phyloP scores from a whole-genome alignment of 495 filamentous ascomycete genomes.

The Viridothelium virens region DNA sequence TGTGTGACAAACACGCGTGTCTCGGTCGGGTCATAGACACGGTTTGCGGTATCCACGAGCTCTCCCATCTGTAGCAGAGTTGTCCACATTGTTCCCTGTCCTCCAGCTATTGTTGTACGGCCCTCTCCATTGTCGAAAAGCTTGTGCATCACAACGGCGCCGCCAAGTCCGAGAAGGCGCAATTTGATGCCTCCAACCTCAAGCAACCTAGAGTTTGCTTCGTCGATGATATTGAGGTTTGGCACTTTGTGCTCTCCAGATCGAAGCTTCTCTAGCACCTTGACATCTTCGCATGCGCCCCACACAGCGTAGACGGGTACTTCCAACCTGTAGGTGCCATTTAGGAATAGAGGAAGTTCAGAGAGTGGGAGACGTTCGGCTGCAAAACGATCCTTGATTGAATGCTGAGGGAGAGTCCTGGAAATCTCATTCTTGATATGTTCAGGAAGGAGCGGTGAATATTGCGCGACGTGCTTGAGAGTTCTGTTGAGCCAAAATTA shows the following conservation, averaged over 20 bases:
- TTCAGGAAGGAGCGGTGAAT: slow-evolving; percentile 88
- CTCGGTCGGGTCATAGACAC: slow-evolving; percentile 96
- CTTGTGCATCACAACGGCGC: slow-evolving; percentile 99
- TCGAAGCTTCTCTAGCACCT: slow-evolving; percentile 94
- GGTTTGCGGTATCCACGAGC: slow-evolving; percentile 93
- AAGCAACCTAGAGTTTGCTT: slow-evolving; percentile 87
- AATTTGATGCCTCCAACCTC: slow-evolving; percentile 96
- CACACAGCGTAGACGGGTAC: slow-evolving; percentile 98
- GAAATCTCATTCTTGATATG: slow-evolving; percentile 79
- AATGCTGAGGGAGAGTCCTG: slow-evolving; percentile 50
- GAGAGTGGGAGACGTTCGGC: slow-evolving; percentile 84
- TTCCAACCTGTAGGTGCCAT: slow-evolving; percentile 78
- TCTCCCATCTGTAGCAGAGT: slow-evolving; percentile 98
- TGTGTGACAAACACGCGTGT: slow-evolving; percentile 98
- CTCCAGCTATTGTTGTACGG: slow-evolving; percentile 93
- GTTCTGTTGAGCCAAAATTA: slow-evolving; percentile 53
- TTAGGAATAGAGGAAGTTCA: slow-evolving; percentile 85
- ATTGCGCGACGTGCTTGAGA: slow-evolving; percentile 94
- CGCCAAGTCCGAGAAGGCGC: slow-evolving; percentile 84
- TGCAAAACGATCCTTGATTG: slow-evolving; percentile 74
- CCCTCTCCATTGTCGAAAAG: slow-evolving; percentile 99
- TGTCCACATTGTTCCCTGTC: slow-evolving; percentile 99
- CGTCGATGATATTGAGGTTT: slow-evolving; percentile 96
- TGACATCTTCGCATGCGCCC: slow-evolving; percentile 98
- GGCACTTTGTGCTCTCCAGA: slow-evolving; percentile 97